Base-by-base conservation (phyloP, 768 basidiomycete genomes). In the Tulasnella sp. region DNA sequence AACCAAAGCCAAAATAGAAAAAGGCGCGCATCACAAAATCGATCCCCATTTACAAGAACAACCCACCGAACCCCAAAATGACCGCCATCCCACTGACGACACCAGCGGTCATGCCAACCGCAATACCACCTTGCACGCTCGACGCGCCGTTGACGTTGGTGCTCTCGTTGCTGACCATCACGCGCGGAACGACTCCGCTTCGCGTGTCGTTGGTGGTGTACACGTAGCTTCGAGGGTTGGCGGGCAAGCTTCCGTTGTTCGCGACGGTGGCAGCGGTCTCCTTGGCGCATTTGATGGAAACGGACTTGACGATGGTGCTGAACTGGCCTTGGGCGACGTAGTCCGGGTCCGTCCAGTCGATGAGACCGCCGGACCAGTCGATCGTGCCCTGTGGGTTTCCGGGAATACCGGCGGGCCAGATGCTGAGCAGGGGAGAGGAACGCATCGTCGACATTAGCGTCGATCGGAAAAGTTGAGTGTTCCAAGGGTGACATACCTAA, bases 391-490 rank as follows among this genome's bases (percentile, higher is more conserved):
- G 80, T 8, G 91, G 82, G 39, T 82, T 83, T 9, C 83, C 77
- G 42, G 82, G 72, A 77, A 91, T 88, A 37, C 92, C 93, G 6
- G 90, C 89, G n/a, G 92, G 89, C 92, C 92, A 94, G 69, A 94
- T 75, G 74, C 89, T 83, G 67, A 16, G 5, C 62, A n/a, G n/a
- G n/a, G n/a, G n/a, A 52, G 3, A 35, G 66, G 34, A n/a, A 26
- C 35, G 26, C 52, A 29, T 11, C 32, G 26, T 9, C 9, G 9
- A 29, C 11, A 12, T 63, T 19, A 74, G 35, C 32, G 22, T 39
- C 32, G 52, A 5, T 14, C 8, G 9, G n/a, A 37, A 8, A 39
- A 67, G 64, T 39, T n/a, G 12, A 26, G 22, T 17, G 11, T 26
- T 34, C 40, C 36, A 17, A 64, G 65, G 29, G 3, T 1, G 1